phyloP scores from a whole-genome alignment of 1,284 basidiomycete species.

The Uromyces viciae-fabae region DNA sequence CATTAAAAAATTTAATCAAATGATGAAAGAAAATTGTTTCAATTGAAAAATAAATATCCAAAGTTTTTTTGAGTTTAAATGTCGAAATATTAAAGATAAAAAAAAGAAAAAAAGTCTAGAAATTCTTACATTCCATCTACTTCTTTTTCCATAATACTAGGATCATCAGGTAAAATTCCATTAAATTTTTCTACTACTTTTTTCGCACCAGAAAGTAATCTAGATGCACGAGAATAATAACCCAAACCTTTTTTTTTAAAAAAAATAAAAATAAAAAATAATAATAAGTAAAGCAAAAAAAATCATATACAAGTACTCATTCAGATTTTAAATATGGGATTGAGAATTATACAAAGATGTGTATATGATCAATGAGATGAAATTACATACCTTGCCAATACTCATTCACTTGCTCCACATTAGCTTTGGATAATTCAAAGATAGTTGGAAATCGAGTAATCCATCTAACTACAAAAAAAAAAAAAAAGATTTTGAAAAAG shows the following conservation, averaged over 20 bases:
- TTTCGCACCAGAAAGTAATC: slow-evolving; percentile 72
- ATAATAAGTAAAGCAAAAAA: too few relatives aligned
- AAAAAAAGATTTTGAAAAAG: not conserved
- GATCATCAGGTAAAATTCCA: slow-evolving; percentile 73
- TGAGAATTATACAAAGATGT: not conserved
- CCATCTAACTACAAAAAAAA: slow-evolving; percentile 55
- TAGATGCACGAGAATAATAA: slow-evolving; percentile 81
- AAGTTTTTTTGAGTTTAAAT: not conserved
- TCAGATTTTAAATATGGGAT: not conserved
- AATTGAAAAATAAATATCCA: too few relatives aligned
- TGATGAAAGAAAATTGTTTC: not conserved
- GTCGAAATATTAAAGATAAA: not conserved
- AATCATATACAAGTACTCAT: too few relatives aligned
- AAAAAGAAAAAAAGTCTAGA: too few relatives aligned
- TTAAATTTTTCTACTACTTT: slow-evolving; percentile 67
- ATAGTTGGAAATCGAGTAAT: slow-evolving; percentile 68
- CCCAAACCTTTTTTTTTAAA: slow-evolving; percentile 63
- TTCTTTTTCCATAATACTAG: slow-evolving; percentile 72
- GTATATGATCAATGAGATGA: not conserved
- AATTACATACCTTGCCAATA: slow-evolving; percentile 63
- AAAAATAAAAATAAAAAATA: not conserved
- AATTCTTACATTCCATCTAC: slow-evolving; percentile 75
- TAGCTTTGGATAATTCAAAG: slow-evolving; percentile 67
- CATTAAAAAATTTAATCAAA: not conserved
- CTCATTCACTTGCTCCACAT: slow-evolving; percentile 73